These are phyloP conservation scores for Brettanomyces naardenensis DNA, from an alignment of 805 yeast genomes.

Conservation along the genomic window DNA sequence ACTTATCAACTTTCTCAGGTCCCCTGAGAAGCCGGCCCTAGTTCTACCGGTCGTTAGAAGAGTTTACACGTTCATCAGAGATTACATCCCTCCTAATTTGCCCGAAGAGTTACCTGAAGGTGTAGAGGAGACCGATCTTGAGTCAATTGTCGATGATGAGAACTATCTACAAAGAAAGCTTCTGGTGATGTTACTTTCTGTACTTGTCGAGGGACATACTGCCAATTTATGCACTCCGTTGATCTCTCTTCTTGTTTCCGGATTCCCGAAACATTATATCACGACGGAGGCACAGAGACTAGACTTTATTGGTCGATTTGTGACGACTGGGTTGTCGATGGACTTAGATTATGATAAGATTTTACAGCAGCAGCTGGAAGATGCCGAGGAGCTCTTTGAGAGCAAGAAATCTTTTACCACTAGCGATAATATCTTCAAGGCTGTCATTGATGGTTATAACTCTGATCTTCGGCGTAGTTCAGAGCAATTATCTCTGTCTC, in stretches of 20 bases:
- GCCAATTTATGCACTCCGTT: constrained; percentile 3
- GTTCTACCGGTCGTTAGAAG: constrained; percentile 44
- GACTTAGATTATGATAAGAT: constrained; percentile 51
- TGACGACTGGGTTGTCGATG: constrained; percentile 47
- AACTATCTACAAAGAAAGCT: constrained; percentile 55
- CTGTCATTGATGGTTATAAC: constrained; percentile 36
- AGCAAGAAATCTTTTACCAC: constrained; percentile 16
- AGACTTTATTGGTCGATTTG: constrained; percentile 19
- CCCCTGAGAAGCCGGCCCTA: constrained; percentile 28
- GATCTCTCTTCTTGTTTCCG: constrained; percentile 7
- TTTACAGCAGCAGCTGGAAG: constrained; percentile 29
- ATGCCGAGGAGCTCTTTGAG: constrained; percentile 35
- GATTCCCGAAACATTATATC: constrained; percentile 11
- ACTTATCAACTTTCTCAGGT: constrained; percentile 41
- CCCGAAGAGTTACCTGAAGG: constrained; percentile 30
- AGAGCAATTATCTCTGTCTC: not conserved
- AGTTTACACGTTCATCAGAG: constrained; percentile 54
- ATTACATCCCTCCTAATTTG: constrained; percentile 39
- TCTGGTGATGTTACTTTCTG: constrained; percentile 54
- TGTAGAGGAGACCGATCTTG: constrained; percentile 31
- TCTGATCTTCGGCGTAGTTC: constrained; percentile 4
- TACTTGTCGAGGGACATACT: constrained; percentile 29
- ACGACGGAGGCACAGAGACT: constrained; percentile 2
- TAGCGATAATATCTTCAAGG: constrained; percentile 32
- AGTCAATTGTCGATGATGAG: constrained; percentile 44